Evolutionary conservation across 768 basidiomycete genomes (phyloP).

Genomic region (Termitomyces sp.): DNA sequence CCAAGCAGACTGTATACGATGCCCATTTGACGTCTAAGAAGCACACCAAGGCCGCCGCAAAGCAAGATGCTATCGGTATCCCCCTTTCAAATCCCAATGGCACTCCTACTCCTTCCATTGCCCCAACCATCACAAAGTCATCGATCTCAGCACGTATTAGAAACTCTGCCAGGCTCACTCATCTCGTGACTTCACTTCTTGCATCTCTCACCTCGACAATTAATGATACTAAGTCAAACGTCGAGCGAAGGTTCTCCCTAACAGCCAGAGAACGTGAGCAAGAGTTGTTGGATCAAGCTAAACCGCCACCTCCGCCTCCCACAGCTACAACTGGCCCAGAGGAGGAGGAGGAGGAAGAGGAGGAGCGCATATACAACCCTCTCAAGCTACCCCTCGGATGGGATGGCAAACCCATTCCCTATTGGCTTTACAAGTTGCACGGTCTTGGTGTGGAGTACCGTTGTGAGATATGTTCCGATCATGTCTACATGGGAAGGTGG

Average conservation of each 20-base stretch:
- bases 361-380: constrained; percentile 97
- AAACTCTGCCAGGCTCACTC: constrained; percentile 65
- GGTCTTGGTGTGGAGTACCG: constrained; percentile 97
- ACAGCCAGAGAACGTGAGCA: constrained; percentile 98
- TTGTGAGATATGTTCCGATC: constrained; percentile 97
- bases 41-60: constrained; percentile 86
- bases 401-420: constrained; percentile 99
- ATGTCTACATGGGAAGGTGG: constrained; percentile 93
- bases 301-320: constrained; percentile 42
- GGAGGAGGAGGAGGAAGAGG: constrained; percentile 86
- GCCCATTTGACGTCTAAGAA: constrained; percentile 95
- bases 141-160: constrained; percentile 47
- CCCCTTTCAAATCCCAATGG: constrained; percentile 58
- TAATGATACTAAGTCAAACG: constrained; percentile 91
- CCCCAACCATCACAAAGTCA: constrained; percentile 22
- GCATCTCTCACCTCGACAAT: constrained; percentile 57
- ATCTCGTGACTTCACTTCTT: constrained; percentile 66
- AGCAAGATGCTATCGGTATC: constrained; percentile 48
- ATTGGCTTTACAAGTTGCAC: constrained; percentile 97
- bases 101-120: constrained; percentile 23
- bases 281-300: constrained; percentile 74
- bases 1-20: constrained; percentile 97
- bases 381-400: constrained; percentile 94
- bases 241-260: constrained; percentile 93
- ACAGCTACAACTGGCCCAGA: constrained; percentile 36